Percentiles rank a stretch among this genome's conserved stretches.
Evolutionary conservation across 257 asterid species (phyloP).

Genomic region (Capsicum chinense): DNA sequence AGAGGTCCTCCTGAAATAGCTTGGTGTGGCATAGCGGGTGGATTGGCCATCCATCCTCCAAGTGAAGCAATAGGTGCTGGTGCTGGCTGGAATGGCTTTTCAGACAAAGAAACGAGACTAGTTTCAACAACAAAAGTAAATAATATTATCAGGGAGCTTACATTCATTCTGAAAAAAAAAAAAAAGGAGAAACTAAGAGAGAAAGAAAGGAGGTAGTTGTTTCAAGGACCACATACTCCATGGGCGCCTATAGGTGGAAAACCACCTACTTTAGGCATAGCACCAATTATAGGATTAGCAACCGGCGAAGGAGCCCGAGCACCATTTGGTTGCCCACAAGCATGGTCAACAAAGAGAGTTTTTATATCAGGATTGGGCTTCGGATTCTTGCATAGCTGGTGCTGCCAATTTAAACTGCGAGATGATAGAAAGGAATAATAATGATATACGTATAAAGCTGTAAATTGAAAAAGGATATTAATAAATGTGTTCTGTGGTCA

Average conservation of each 20-base stretch:
- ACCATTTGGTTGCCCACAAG: conserved; percentile 54
- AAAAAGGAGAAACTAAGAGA: not conserved
- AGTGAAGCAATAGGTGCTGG: conserved; percentile 48
- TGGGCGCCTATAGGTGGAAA: conserved; percentile 55
- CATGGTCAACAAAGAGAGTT: conserved; percentile 64
- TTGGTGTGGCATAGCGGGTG: conserved; percentile 51
- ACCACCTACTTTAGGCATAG: conserved; percentile 52
- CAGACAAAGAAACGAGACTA: not conserved
- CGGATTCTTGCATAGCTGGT: conserved; percentile 63
- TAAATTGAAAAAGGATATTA: conserved; percentile 1
- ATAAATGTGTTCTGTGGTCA: conserved; percentile 23
- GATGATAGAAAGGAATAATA: not conserved
- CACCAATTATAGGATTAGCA: conserved; percentile 45
- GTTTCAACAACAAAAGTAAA: not conserved
- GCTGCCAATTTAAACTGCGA: conserved; percentile 75
- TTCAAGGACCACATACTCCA: conserved; percentile 46
- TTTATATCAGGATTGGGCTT: conserved; percentile 62
- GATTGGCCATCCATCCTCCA: conserved; percentile 61
- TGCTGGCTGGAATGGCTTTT: conserved; percentile 51
- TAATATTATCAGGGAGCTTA: not conserved
- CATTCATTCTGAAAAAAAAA: not conserved
- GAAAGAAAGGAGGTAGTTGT: not conserved
- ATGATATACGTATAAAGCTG: not conserved
- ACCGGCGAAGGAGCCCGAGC: conserved; percentile 54
- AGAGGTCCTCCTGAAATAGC: conserved; percentile 50